Conservation (phyloP, 2,329 filamentous ascomycete genomes). For the Calonectria ilicicola region DNA sequence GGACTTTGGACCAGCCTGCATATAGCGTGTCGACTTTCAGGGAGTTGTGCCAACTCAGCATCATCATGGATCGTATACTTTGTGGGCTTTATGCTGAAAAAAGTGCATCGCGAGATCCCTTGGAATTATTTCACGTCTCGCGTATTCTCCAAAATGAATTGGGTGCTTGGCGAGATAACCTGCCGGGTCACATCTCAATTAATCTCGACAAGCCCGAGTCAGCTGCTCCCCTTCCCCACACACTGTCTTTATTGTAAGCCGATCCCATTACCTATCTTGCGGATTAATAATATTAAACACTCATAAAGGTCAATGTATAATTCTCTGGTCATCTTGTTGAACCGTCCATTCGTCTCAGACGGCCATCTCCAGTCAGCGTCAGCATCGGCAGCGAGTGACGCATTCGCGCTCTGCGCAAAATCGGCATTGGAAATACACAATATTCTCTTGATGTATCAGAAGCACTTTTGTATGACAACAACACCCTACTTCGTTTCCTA, state of each 20-base stretch:
- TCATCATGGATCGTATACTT: constrained; percentile 57
- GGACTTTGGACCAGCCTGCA: constrained; percentile 49
- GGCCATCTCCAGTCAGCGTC: constrained; percentile 57
- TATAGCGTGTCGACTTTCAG: constrained; percentile 56
- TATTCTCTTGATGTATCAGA: constrained; percentile 55
- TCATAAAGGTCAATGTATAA: constrained; percentile 54
- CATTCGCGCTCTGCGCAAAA: constrained; percentile 55
- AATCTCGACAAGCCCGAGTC: not conserved
- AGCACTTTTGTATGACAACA: constrained; percentile 54
- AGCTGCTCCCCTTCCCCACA: constrained; percentile 43
- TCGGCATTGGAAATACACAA: constrained; percentile 58
- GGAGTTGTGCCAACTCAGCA: constrained; percentile 55
- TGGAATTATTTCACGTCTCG: constrained; percentile 47
- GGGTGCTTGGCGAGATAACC: constrained; percentile 50
- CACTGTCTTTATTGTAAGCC: not conserved
- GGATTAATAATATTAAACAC: not conserved
- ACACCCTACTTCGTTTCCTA: constrained; percentile 65
- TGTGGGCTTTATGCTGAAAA: constrained; percentile 57
- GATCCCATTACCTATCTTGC: not conserved
- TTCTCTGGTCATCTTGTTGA: constrained; percentile 61
- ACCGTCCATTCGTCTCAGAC: constrained; percentile 63
- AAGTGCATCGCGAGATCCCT: constrained; percentile 41
- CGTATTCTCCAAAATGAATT: constrained; percentile 52
- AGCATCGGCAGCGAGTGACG: constrained; percentile 51
- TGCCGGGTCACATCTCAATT: constrained; percentile 53